These are phyloP conservation scores for Trichoderma pleuroti DNA, from an alignment of 2,329 filamentous ascomycete species.

Conservation along the genomic window DNA sequence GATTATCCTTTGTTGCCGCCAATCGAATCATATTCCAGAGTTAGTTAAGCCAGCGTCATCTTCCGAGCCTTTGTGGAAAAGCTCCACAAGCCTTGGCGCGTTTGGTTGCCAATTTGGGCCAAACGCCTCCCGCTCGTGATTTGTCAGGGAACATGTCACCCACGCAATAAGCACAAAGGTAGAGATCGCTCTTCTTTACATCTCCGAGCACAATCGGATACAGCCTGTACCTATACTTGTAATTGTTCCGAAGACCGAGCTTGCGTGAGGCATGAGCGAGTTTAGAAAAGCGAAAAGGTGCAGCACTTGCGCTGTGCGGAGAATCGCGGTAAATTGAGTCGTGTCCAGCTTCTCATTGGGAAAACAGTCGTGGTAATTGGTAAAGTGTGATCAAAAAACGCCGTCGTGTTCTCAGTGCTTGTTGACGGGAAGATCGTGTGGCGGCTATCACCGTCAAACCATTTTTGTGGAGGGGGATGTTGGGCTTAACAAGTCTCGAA, in stretches of 20 bases:
- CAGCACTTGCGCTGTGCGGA: background rate
- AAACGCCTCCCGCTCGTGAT: background rate
- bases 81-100: background rate
- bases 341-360: slow-evolving; percentile 9
- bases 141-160: background rate
- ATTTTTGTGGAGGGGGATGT: background rate
- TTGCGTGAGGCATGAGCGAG: background rate
- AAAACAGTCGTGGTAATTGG: background rate
- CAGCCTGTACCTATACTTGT: background rate
- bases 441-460: background rate
- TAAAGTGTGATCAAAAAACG: background rate
- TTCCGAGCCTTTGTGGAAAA: background rate
- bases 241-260: background rate
- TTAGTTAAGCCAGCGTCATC: background rate
- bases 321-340: background rate
- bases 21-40: background rate
- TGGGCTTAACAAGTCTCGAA: background rate
- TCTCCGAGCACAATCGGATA: background rate
- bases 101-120: background rate
- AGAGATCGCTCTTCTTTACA: background rate
- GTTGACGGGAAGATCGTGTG: background rate
- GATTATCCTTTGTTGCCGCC: too few species aligned
- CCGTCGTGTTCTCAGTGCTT: background rate
- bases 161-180: background rate
- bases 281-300: background rate